Evolutionary conservation across 768 basidiomycete genomes (phyloP).

Genomic region (Phylloporus sp.): DNA sequence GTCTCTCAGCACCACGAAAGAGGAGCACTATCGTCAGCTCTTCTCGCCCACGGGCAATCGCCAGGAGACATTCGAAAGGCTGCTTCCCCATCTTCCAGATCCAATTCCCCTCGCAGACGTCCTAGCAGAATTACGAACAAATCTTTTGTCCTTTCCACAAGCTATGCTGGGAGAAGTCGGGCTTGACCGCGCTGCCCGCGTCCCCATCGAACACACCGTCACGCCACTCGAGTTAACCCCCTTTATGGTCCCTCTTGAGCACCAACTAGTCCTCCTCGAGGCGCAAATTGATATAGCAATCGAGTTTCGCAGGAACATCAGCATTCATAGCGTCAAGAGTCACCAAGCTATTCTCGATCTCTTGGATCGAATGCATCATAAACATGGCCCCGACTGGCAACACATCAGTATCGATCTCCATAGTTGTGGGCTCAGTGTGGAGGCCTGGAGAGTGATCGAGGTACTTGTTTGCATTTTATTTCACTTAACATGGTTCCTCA

Average conservation of each 20-base stretch:
- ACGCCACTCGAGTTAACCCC: slow-evolving; percentile 58
- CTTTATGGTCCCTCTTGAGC: slow-evolving; percentile 72
- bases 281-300: slow-evolving; percentile 84
- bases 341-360: slow-evolving; percentile 65
- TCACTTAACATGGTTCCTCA: slow-evolving; percentile 7
- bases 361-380: slow-evolving; percentile 52
- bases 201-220: slow-evolving; percentile 55
- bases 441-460: slow-evolving; percentile 73
- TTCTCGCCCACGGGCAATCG: slow-evolving; percentile 45
- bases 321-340: slow-evolving; percentile 82
- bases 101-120: slow-evolving; percentile 61
- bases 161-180: slow-evolving; percentile 95
- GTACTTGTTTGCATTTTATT: slow-evolving; percentile 33
- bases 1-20: slow-evolving; percentile 42
- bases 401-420: slow-evolving; percentile 83
- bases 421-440: slow-evolving; percentile 78
- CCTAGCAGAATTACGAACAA: slow-evolving; percentile 51
- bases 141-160: slow-evolving; percentile 55
- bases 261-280: slow-evolving; percentile 78
- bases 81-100: slow-evolving; percentile 66
- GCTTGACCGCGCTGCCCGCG: slow-evolving; percentile 73
- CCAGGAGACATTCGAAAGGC: slow-evolving; percentile 42
- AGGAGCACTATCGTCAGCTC: slow-evolving; percentile 69
- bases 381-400: slow-evolving; percentile 54
- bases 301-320: slow-evolving; percentile 70